phyloP scores from a whole-genome alignment of 2,329 filamentous ascomycete species.

The Trichoderma koningii region DNA sequence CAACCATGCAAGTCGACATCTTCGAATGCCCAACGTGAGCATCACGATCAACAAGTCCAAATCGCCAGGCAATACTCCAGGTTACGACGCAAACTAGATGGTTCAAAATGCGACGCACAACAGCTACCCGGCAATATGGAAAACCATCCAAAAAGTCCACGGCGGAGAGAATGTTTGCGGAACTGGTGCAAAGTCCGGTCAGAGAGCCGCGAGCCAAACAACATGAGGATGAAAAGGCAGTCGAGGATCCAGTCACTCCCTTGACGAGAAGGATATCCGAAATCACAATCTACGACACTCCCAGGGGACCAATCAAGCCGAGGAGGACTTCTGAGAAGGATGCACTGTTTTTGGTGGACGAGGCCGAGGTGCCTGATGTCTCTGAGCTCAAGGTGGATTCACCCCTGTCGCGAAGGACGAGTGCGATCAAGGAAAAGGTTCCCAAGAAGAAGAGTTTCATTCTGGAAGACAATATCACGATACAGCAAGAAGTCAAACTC shows the following conservation, averaged over 20 bases:
- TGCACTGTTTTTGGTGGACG: constrained; percentile 21
- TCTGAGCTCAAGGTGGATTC: constrained; percentile 8
- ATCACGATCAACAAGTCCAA: neutral
- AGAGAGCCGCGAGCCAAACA: constrained; percentile 35
- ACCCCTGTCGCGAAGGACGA: neutral
- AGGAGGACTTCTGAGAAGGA: constrained; percentile 29
- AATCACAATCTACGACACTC: constrained; percentile 36
- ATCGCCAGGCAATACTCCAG: neutral
- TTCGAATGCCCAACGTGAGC: constrained; percentile 26
- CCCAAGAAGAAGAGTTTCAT: neutral
- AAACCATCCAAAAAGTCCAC: constrained; percentile 51
- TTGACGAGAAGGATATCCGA: constrained; percentile 42
- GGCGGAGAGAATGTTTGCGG: constrained; percentile 52
- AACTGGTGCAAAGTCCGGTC: constrained; percentile 54
- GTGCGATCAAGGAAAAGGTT: neutral
- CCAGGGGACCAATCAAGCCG: constrained; percentile 25
- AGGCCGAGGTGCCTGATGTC: constrained; percentile 6
- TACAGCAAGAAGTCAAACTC: neutral
- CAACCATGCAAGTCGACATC: constrained; percentile 30
- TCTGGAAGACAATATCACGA: neutral
- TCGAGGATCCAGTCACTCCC: constrained; percentile 37
- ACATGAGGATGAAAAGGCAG: constrained; percentile 25
- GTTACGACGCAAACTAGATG: neutral
- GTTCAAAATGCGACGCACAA: constrained; percentile 49
- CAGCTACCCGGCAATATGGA: constrained; percentile 53